These are phyloP conservation scores for Pythium plurisporium DNA, from an alignment of 352 stramenopile genomes.

Conservation along the genomic window DNA sequence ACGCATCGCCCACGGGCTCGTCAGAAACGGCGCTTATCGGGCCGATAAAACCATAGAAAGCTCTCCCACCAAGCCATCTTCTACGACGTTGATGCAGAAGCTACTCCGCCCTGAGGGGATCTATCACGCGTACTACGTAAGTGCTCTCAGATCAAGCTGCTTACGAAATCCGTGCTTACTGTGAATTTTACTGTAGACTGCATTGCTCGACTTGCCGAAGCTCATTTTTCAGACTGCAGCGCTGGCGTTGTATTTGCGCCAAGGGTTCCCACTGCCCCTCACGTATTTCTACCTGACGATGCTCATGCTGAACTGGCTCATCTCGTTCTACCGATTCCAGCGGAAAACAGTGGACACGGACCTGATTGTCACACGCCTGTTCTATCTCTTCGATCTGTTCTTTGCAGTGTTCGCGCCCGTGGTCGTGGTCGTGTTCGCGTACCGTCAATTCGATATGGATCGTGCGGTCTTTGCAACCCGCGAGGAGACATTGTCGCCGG, in stretches of 20 bases:
- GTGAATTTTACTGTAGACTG: conserved; percentile 18
- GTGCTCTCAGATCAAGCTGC: too few species aligned
- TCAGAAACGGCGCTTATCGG: too few species aligned
- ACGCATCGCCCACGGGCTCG: neutral
- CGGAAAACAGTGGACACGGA: neutral
- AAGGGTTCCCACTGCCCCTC: conserved; percentile 26
- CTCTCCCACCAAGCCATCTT: too few species aligned
- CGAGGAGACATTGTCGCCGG: conserved; percentile 7
- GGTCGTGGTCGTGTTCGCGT: conserved; percentile 21
- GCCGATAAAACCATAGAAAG: too few species aligned
- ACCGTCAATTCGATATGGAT: conserved; percentile 24
- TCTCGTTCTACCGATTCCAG: conserved; percentile 31
- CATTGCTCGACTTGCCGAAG: conserved; percentile 21
- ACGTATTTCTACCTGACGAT: conserved; percentile 22
- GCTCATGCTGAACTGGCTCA: conserved; percentile 21
- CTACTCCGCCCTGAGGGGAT: too few species aligned
- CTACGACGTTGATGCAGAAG: too few species aligned
- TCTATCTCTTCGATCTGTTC: conserved; percentile 30
- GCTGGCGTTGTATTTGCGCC: conserved; percentile 14
- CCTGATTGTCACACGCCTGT: conserved; percentile 16
- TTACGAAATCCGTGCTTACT: too few species aligned
- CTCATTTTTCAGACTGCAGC: conserved; percentile 19
- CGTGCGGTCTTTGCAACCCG: conserved; percentile 13
- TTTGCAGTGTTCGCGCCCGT: conserved; percentile 29
- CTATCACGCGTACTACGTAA: conserved; percentile 19